Conservation (phyloP, 371 early-diverging fungal genomes). For the Apophysomyces variabilis region DNA sequence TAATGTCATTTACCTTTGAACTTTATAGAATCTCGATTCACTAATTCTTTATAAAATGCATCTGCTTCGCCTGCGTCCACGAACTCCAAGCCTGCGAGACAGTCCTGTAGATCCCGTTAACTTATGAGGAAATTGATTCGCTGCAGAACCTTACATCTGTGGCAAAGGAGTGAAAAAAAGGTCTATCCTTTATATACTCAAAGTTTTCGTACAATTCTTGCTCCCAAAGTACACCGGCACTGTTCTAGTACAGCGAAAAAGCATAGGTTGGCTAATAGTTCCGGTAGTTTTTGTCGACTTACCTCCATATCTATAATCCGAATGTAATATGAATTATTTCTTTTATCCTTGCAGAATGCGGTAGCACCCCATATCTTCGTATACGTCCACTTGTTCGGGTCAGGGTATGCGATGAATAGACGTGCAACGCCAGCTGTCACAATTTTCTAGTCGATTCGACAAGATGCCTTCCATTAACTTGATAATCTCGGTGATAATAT, state of each 20-base stretch:
- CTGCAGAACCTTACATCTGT: constrained; percentile 65
- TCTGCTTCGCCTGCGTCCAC: constrained; percentile 85
- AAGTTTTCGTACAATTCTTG: constrained; percentile 80
- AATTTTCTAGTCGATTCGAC: constrained; percentile 65
- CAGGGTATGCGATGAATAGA: constrained; percentile 80
- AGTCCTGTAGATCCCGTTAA: constrained; percentile 49
- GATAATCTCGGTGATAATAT: background rate
- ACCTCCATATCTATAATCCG: constrained; percentile 80
- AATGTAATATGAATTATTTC: constrained; percentile 69
- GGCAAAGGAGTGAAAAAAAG: constrained; percentile 86
- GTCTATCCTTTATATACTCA: constrained; percentile 70
- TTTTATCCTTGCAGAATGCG: constrained; percentile 67
- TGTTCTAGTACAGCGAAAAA: constrained; percentile 30
- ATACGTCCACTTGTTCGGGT: constrained; percentile 73
- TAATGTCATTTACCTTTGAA: constrained; percentile 34
- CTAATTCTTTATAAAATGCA: constrained; percentile 73
- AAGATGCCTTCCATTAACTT: constrained; percentile 1
- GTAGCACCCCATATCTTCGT: constrained; percentile 80
- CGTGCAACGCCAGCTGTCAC: constrained; percentile 82
- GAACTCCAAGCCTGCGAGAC: constrained; percentile 84
- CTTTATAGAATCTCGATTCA: constrained; percentile 50
- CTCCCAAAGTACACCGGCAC: constrained; percentile 76
- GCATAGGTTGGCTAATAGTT: background rate
- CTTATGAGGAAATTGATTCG: background rate
- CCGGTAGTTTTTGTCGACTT: constrained; percentile 16